phyloP scores from a whole-genome alignment of 352 stramenopile species.

The Globisporangium barbulae region DNA sequence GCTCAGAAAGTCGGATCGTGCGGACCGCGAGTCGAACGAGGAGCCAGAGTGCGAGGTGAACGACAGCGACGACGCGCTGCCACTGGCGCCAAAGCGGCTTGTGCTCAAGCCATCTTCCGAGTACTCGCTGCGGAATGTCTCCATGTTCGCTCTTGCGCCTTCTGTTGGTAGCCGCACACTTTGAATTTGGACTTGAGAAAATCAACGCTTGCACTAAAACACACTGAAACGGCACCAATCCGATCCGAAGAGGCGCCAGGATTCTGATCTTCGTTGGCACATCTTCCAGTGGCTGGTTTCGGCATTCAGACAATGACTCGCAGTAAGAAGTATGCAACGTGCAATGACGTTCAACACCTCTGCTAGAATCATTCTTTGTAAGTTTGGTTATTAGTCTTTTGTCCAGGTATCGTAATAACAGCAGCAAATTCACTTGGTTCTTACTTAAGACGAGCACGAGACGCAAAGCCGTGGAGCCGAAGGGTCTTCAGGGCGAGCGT shows the following conservation, averaged over 20 bases:
- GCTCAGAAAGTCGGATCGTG: slow-evolving; percentile 48
- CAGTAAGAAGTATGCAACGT: neutral
- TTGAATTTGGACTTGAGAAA: neutral
- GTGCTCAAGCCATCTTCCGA: slow-evolving; percentile 31
- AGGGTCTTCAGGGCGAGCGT: slow-evolving; percentile 50
- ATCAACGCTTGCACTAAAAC: neutral
- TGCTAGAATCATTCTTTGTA: neutral
- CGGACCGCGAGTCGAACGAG: slow-evolving; percentile 30
- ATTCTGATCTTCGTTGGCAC: neutral
- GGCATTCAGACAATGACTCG: neutral
- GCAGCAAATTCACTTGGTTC: neutral
- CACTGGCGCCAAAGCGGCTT: slow-evolving; percentile 26
- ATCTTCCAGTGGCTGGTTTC: neutral
- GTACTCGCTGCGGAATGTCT: slow-evolving; percentile 41
- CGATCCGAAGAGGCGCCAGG: neutral
- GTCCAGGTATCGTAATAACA: neutral
- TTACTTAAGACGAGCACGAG: slow-evolving; percentile 74
- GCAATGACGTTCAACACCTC: neutral
- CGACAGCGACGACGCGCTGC: slow-evolving; percentile 30
- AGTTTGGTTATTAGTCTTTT: neutral
- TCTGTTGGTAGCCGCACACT: neutral
- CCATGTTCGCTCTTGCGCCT: neutral
- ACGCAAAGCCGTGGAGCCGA: slow-evolving; percentile 57
- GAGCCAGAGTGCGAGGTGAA: slow-evolving; percentile 32
- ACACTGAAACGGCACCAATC: neutral